Percentiles rank a stretch among this genome's conserved stretches.
Evolutionary conservation across 148 eudicot genomes (phyloP).

Genomic region (Silene uniflora): DNA sequence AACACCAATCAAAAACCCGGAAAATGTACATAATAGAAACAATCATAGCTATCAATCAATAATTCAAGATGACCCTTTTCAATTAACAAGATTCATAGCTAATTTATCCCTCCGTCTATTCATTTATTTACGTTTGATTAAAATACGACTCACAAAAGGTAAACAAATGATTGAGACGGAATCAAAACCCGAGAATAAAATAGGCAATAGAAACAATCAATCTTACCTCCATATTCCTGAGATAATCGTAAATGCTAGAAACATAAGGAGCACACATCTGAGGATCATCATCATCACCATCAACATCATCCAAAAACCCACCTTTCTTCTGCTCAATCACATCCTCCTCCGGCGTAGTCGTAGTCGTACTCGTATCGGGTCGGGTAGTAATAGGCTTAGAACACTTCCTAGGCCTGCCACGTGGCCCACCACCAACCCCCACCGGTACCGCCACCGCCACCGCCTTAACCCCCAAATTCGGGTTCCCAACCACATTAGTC

Average conservation of each 20-base stretch:
- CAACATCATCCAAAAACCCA: constrained; percentile 19
- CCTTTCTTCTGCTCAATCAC: constrained; percentile 5
- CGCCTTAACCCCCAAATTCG: constrained; percentile 1
- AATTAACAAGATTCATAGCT: not conserved
- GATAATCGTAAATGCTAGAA: constrained; percentile 62
- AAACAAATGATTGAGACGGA: not conserved
- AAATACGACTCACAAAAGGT: no score
- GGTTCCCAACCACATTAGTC: constrained; percentile 22
- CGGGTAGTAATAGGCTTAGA: constrained; percentile 16
- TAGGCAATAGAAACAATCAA: not conserved
- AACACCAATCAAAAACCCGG: no score
- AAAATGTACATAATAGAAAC: no score
- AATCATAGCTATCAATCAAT: no score
- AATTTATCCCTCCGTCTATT: no score
- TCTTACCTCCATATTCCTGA: constrained; percentile 73
- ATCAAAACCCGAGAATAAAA: not conserved
- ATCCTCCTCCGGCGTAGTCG: constrained; percentile 22
- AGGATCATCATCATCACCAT: constrained; percentile 42
- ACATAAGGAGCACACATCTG: constrained; percentile 74
- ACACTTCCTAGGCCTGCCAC: constrained; percentile 24
- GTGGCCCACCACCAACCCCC: not conserved
- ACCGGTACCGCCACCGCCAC: not conserved
- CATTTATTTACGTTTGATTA: no score
- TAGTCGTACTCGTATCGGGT: not conserved
- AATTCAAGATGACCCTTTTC: not conserved